Conservation (phyloP, 1,139 yeast species). For the Yamadazyma sp. region DNA sequence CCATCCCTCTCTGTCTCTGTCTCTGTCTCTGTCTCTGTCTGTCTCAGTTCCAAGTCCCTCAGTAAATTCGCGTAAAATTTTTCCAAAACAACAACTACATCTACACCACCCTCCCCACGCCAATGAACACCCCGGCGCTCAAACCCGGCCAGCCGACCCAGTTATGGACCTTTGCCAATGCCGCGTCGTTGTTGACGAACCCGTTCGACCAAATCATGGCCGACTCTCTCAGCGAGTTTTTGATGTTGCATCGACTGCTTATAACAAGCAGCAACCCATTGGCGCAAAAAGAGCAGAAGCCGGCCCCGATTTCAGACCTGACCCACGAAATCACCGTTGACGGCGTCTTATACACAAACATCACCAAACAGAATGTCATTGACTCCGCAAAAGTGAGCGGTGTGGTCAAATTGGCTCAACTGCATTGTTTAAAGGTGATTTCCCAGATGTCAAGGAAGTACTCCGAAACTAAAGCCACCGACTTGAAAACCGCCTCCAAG, state of each 20-base stretch:
- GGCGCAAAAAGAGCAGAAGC: background rate
- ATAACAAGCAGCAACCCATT: constrained; percentile 41
- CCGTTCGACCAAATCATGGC: constrained; percentile 32
- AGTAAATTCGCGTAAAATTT: constrained; percentile 8
- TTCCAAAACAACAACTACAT: constrained; percentile 1
- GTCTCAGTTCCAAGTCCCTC: too few species aligned
- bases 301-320: constrained; percentile 5
- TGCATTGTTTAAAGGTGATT: constrained; percentile 49
- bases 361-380: constrained; percentile 28
- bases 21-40: too few species aligned
- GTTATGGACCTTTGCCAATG: constrained; percentile 46
- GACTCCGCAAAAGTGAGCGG: constrained; percentile 43
- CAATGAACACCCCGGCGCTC: constrained; percentile 4
- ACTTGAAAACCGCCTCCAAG: constrained; percentile 25
- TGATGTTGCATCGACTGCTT: constrained; percentile 33
- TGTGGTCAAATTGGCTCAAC: constrained; percentile 31
- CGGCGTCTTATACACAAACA: constrained; percentile 37
- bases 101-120: background rate
- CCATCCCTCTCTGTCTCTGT: too few species aligned
- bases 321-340: constrained; percentile 37
- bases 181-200: constrained; percentile 33
- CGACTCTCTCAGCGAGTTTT: constrained; percentile 47
- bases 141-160: constrained; percentile 33
- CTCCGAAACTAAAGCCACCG: constrained; percentile 29
- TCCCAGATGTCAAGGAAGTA: constrained; percentile 37